Base-by-base conservation (phyloP, 2,329 filamentous ascomycete species). In the Colletotrichum eremochloae region DNA sequence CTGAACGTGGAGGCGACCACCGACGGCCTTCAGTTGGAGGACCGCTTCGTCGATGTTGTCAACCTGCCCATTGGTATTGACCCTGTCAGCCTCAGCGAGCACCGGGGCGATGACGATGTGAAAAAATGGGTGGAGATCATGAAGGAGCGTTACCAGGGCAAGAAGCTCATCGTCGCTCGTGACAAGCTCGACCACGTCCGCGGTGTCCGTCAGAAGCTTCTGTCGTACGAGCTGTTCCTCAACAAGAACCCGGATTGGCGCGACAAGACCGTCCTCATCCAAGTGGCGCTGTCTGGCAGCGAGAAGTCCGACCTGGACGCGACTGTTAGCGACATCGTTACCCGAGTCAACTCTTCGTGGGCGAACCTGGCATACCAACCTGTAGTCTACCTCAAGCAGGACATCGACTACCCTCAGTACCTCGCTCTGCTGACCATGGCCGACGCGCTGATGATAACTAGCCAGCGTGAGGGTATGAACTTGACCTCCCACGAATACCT, bases 401-500 rank as follows among this genome's bases (percentile, higher is more conserved):
- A 98, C 77, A 96, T 98, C 72, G 92, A 94, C 70, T 97, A 97
- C 79, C 87, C 93, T 0, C 95, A 98, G 79, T 98, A 98, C 78
- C 88, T 98, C n/a, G 96, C 95, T 1, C 86, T 98, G 9, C 87
- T 98, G 58, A 94, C 94, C 3, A 92, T 97, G 64, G 96, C 96
- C 2, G 95, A 98, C 82, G 93, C 93, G 3, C 86, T 98, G 62
- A 96, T 98, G 90, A 96, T 98, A 78, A 97, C 96, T 2, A 97
- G 94, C 79, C 91, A 98, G 77, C 94, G 96, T 64, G 96, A 98
- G 81, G 96, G 96, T 74, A 98, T 98, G 96, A 98, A 98, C 80
- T 83, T 98, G 68, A 98, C 96, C 0, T 95, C 93, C 7, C 96
- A 98, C 80, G 96, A 98, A 80, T 98, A 95, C 78, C 89, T 98